phyloP scores from a whole-genome alignment of 768 basidiomycete genomes.

The Hericium erinaceus region DNA sequence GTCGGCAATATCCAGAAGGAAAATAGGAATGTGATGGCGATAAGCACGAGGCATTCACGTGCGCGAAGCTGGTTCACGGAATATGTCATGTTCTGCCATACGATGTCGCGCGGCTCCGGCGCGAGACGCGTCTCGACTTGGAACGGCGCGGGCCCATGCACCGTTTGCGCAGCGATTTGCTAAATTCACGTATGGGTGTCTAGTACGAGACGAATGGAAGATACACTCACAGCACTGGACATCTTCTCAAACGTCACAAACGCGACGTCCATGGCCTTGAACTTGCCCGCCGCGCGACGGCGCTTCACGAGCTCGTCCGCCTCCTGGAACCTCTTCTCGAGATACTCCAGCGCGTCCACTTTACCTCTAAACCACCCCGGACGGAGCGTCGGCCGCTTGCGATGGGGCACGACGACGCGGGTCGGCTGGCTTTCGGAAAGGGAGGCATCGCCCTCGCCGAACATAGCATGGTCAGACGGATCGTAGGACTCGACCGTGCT shows the following conservation, averaged over 20 bases:
- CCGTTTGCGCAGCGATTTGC: slow-evolving; percentile 86
- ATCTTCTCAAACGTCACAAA: slow-evolving; percentile 97
- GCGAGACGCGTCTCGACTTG: slow-evolving; percentile 66
- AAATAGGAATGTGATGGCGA: slow-evolving; percentile 61
- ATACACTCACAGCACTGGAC: slow-evolving; percentile 68
- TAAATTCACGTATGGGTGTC: slow-evolving; percentile 18
- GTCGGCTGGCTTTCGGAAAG: slow-evolving; percentile 40
- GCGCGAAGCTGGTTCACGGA: slow-evolving; percentile 46
- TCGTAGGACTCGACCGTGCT: slow-evolving; percentile 78
- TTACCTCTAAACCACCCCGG: slow-evolving; percentile 64
- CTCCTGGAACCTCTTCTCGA: slow-evolving; percentile 70
- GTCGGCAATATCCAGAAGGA: slow-evolving; percentile 94
- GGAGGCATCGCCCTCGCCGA: slow-evolving; percentile 42
- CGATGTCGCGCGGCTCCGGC: slow-evolving; percentile 91
- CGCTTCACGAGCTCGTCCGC: slow-evolving; percentile 79
- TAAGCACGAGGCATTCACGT: slow-evolving; percentile 65
- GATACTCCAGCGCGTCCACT: slow-evolving; percentile 85
- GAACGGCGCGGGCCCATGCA: slow-evolving; percentile 60
- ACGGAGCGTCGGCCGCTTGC: slow-evolving; percentile 66
- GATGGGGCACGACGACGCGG: slow-evolving; percentile 62
- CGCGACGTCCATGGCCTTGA: slow-evolving; percentile 74
- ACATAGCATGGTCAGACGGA: slow-evolving; percentile 46
- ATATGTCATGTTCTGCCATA: slow-evolving; percentile 85
- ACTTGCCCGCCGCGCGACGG: slow-evolving; percentile 61
- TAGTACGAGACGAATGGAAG: not conserved